A percentile compares a stretch with the other conserved stretches of the same genome.
Evolutionary conservation across 2,329 filamentous ascomycete genomes (phyloP).

Genomic region (Chaetomium globosum): DNA sequence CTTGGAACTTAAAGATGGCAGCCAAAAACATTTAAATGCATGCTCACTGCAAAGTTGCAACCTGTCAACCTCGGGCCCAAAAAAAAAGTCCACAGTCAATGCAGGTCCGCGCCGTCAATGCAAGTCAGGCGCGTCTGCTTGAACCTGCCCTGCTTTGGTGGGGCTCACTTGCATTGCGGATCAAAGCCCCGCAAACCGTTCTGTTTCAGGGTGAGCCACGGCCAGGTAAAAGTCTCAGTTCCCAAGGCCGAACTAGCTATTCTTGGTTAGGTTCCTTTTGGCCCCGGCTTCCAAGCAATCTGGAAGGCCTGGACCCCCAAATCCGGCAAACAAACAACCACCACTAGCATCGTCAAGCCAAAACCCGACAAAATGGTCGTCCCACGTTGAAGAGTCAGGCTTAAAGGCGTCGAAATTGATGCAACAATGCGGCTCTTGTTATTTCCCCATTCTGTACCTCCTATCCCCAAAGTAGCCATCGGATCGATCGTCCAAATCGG

Average conservation of each 20-base stretch:
- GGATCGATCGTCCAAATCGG: background rate
- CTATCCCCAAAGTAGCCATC: too few relatives aligned
- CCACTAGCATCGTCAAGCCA: background rate
- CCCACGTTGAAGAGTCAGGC: too few relatives aligned
- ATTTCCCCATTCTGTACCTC: too few relatives aligned
- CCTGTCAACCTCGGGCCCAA: background rate
- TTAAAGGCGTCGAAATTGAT: background rate
- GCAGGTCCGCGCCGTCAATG: conserved; percentile 9
- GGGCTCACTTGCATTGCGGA: conserved; percentile 27
- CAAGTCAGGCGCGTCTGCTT: conserved; percentile 7
- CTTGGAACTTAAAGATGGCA: background rate
- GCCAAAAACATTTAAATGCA: background rate
- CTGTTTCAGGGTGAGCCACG: conserved; percentile 36
- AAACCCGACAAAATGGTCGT: background rate
- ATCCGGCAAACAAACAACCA: background rate
- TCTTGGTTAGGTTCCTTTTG: background rate
- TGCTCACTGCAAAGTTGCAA: background rate
- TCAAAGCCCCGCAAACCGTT: conserved; percentile 33
- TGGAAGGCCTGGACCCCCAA: conserved; percentile 2
- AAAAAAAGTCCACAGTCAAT: conserved; percentile 1
- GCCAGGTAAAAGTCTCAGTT: conserved; percentile 26
- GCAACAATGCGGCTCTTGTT: background rate
- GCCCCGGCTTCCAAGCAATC: background rate
- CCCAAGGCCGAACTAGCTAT: conserved; percentile 23
- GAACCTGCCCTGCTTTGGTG: conserved; percentile 12